Evolutionary conservation across 192 early-diverging fungal genomes (phyloP), one percentile per base, ranked within the genome.

Genomic region (Coemansia sp.): DNA sequence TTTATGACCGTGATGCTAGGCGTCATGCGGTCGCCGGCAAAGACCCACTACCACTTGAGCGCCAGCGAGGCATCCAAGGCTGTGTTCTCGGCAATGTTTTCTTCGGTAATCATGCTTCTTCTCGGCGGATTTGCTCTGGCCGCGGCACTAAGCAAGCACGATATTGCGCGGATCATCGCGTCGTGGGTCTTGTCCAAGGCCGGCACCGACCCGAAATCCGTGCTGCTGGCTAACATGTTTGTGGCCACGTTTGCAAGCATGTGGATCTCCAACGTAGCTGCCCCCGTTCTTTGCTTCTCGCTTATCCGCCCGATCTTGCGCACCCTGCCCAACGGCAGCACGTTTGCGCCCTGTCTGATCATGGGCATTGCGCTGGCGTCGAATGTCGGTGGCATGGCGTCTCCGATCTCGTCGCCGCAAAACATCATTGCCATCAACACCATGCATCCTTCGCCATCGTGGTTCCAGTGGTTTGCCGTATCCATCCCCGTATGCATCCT

Each of bases 191-290:
- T 98, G 7, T 87, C 92, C 28, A 90, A 87, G 80, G 94, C 96
- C 2, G 96, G 96, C n/a, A 91, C 89, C 8, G 84, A 85, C 38
- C 94, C 96, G 40, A 87, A 87, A 51, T 76, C 77, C 7, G 96
- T 98, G 3, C 77, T 98, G 28, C 83, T 98, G 34, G 91, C 92
- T 40, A 95, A 94, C 59, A 98, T 98, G 94, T 84, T 96, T 48
- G 94, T 98, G 0, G 92, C 92, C n/a, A 96, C 94, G 2, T 87
- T 98, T 84, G 92, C 94, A 11, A 94, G 92, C 80, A 98, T 98
- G 96, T 96, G 94, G 96, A 98, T 98, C 64, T 89, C 87, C 50
- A 98, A 98, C 66, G 96, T 98, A 5, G 96, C 96, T 2, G 96
- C 96, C 10, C 96, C 96, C 10, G 96, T 96, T 17, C 83, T 98